These are phyloP conservation scores for Coemansia erecta DNA, from an alignment of 192 early-diverging fungal genomes.

Conservation along the genomic window DNA sequence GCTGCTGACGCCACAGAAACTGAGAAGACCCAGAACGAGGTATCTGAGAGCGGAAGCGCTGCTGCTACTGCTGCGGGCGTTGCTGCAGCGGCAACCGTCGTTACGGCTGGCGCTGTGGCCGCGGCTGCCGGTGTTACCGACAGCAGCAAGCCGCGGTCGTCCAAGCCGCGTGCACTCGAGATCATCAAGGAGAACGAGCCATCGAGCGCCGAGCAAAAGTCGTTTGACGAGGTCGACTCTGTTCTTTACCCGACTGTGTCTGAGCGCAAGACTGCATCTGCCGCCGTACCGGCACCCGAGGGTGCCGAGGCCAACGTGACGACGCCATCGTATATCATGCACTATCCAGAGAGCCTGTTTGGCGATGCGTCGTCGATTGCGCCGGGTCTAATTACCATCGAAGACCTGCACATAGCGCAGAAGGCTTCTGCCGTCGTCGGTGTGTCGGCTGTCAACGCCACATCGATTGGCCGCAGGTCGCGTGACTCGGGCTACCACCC, in stretches of 20 bases:
- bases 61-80: background rate
- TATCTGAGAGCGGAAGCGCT: background rate
- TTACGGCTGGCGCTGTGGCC: background rate
- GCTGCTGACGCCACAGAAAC: slow-evolving; percentile 7
- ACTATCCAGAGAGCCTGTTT: slow-evolving; percentile 48
- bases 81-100: slow-evolving; percentile 1
- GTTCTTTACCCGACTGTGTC: slow-evolving; percentile 8
- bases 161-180: background rate
- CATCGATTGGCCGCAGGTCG: slow-evolving; percentile 35
- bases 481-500: slow-evolving; percentile 33
- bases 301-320: slow-evolving; percentile 10
- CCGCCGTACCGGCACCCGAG: background rate
- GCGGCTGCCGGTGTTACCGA: background rate
- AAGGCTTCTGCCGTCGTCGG: slow-evolving; percentile 49
- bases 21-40: background rate
- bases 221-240: slow-evolving; percentile 21
- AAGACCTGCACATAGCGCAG: slow-evolving; percentile 46
- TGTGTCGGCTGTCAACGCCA: slow-evolving; percentile 39
- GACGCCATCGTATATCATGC: slow-evolving; percentile 49
- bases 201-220: background rate
- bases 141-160: background rate
- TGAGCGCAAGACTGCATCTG: slow-evolving; percentile 1
- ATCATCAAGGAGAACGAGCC: slow-evolving; percentile 4
- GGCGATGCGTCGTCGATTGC: slow-evolving; percentile 37
- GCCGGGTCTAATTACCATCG: slow-evolving; percentile 42